Conservation (phyloP, 768 basidiomycete species). For the Russula sp. region DNA sequence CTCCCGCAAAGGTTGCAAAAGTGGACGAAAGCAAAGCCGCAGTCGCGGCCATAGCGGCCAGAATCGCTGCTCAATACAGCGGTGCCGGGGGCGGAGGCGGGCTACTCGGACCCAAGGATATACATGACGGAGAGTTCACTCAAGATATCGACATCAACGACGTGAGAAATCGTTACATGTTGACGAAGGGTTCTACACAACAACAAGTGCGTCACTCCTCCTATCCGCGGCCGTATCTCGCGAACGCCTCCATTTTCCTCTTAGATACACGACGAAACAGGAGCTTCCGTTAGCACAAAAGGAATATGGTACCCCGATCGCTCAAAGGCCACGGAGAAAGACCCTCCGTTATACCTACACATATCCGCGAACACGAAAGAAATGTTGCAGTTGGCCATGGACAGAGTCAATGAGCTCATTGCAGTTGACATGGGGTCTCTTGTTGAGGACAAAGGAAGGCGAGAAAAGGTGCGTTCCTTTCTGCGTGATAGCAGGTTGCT, state of each 20-base stretch:
- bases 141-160: constrained; percentile 98
- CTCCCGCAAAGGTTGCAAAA: constrained; percentile 43
- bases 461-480: constrained; percentile 55
- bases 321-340: constrained; percentile 84
- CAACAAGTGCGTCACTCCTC: constrained; percentile 58
- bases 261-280: constrained; percentile 89
- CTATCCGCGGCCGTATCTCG: neutral
- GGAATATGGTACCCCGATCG: constrained; percentile 97
- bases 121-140: constrained; percentile 75
- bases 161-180: constrained; percentile 86
- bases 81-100: constrained; percentile 43
- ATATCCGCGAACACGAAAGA: constrained; percentile 75
- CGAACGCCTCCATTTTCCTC: constrained; percentile 8
- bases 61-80: constrained; percentile 87
- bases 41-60: constrained; percentile 87
- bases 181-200: constrained; percentile 93
- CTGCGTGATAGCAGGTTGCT: neutral
- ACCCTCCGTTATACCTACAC: constrained; percentile 92
- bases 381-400: constrained; percentile 61
- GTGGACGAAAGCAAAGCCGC: constrained; percentile 63
- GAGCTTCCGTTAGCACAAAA: constrained; percentile 89
- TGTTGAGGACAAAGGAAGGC: constrained; percentile 70
- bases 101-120: constrained; percentile 54
- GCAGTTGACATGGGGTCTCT: constrained; percentile 73
- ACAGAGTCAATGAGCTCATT: constrained; percentile 71